Percentiles rank a stretch among this genome's conserved stretches.
Evolutionary conservation across 495 filamentous ascomycete genomes (phyloP).

Genomic region (Neurospora discreta): DNA sequence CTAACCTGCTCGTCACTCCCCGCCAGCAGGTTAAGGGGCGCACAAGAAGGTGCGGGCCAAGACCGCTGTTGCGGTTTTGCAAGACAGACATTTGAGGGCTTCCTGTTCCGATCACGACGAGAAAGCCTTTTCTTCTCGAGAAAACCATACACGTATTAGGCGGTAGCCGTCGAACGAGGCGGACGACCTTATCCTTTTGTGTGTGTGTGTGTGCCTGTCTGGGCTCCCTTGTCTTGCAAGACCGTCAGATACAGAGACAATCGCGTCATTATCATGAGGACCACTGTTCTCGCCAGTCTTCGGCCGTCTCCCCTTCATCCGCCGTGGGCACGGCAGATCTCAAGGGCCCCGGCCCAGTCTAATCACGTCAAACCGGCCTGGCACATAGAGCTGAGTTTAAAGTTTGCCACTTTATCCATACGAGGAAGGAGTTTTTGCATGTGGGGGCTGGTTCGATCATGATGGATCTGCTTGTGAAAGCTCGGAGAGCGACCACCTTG

Average conservation of each 20-base stretch:
- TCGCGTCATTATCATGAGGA: neutral
- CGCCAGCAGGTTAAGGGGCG: slow-evolving; percentile 1
- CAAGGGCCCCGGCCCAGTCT: neutral
- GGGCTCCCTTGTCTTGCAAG: neutral
- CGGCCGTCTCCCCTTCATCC: neutral
- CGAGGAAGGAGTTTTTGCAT: neutral
- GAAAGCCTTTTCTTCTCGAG: neutral
- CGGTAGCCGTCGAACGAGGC: neutral
- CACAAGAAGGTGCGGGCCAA: slow-evolving; percentile 2
- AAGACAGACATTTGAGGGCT: neutral
- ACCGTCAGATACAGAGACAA: neutral
- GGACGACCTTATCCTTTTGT: neutral
- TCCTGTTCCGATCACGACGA: neutral
- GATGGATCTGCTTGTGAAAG: neutral
- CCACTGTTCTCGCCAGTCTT: neutral
- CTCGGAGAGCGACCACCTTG: neutral
- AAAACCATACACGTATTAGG: neutral
- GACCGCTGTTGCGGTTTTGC: slow-evolving; percentile 3
- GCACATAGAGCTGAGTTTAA: neutral
- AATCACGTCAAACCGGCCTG: neutral
- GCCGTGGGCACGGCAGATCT: neutral
- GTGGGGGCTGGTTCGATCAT: neutral
- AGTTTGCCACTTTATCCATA: neutral
- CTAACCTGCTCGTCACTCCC: slow-evolving; percentile 3
- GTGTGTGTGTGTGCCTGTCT: neutral